phyloP scores from a whole-genome alignment of 345 rosid species.

The Odontarrhena argentea region DNA sequence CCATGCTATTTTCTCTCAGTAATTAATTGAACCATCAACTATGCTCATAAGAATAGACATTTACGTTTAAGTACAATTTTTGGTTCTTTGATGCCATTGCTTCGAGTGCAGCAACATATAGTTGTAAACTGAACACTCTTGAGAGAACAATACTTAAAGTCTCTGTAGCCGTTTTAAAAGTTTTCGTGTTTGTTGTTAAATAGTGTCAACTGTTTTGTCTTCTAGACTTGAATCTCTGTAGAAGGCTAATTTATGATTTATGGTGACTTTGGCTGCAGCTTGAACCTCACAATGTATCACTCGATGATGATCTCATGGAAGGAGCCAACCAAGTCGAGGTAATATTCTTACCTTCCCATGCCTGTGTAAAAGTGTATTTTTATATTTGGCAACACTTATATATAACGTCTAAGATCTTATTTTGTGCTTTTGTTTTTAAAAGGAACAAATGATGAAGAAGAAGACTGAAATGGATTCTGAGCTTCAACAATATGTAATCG shows the following conservation, averaged over 20 bases:
- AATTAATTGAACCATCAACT: conserved; percentile 19
- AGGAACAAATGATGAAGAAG: conserved; percentile 66
- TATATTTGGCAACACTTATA: conserved; percentile 5
- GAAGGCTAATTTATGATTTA: conserved; percentile 18
- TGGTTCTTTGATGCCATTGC: conserved; percentile 5
- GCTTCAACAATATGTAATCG: conserved; percentile 63
- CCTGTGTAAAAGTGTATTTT: neutral
- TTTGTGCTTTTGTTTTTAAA: conserved; percentile 3
- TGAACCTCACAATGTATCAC: conserved; percentile 67
- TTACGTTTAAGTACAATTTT: conserved; percentile 13
- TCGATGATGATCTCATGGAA: conserved; percentile 82
- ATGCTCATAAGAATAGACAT: neutral
- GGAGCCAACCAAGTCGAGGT: conserved; percentile 91
- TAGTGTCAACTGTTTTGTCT: conserved; percentile 12
- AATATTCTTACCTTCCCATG: neutral
- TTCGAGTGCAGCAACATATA: conserved; percentile 4
- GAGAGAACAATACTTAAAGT: conserved; percentile 15
- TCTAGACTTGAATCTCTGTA: conserved; percentile 12
- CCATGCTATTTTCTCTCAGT: neutral
- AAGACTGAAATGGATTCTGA: conserved; percentile 59
- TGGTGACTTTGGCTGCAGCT: conserved; percentile 42
- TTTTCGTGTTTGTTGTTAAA: conserved; percentile 12
- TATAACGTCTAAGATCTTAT: conserved; percentile 66
- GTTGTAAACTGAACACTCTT: neutral
- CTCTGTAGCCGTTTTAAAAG: neutral